Conservation (phyloP, 208 protist genomes). For the Acanthamoeba lenticulata region DNA sequence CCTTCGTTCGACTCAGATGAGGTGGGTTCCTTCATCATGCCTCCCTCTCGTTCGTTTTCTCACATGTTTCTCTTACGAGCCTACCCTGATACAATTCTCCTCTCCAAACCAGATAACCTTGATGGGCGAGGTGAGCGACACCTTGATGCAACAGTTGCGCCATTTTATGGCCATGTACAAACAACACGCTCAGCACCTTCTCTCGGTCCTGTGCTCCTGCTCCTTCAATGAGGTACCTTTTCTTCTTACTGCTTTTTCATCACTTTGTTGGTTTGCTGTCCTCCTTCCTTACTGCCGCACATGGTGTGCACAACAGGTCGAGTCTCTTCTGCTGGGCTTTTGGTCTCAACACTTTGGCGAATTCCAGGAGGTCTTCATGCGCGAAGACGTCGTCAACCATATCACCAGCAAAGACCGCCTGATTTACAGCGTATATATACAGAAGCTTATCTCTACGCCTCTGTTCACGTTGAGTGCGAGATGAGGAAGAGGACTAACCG, state of each 20-base stretch:
- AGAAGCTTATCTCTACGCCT: no score
- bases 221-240: conserved; percentile 45
- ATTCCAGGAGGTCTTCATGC: conserved; percentile 39
- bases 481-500: not conserved
- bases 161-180: conserved; percentile 47
- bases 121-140: conserved; percentile 12
- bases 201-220: not conserved
- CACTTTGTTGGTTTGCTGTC: not conserved
- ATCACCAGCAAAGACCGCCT: conserved; percentile 55
- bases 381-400: conserved; percentile 22
- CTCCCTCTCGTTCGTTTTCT: not conserved
- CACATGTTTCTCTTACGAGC: not conserved
- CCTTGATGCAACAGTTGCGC: not conserved
- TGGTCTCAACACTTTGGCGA: conserved; percentile 39
- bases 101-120: not conserved
- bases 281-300: not conserved
- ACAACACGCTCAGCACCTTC: conserved; percentile 44
- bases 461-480: not conserved
- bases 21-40: not conserved
- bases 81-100: not conserved
- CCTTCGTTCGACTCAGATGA: conserved; percentile 16
- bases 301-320: not conserved
- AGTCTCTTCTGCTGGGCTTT: not conserved
- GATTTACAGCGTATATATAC: conserved; percentile 59
- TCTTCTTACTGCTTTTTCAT: not conserved